phyloP scores from a whole-genome alignment of 2,329 filamentous ascomycete genomes.

The Trichoderma semiorbis region DNA sequence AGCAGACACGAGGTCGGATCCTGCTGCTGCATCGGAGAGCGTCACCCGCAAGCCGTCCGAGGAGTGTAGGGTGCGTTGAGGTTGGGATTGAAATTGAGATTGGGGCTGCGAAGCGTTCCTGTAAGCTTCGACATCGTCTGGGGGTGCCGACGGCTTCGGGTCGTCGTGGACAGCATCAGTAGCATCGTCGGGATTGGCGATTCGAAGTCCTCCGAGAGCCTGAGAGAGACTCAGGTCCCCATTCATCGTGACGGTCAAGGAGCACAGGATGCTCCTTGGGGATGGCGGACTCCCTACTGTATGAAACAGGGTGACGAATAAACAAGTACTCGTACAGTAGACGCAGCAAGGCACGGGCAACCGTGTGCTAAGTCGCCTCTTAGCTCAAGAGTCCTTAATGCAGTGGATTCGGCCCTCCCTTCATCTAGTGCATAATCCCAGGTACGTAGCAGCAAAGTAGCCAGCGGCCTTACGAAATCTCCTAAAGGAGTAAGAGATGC shows the following conservation, averaged over 20 bases:
- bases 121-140: constrained; percentile 21
- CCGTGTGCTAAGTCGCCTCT: constrained; percentile 9
- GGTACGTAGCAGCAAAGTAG: background rate
- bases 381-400: constrained; percentile 2
- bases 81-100: background rate
- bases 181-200: constrained; percentile 89
- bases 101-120: constrained; percentile 20
- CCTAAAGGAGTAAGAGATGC: background rate
- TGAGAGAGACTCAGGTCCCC: constrained; percentile 89
- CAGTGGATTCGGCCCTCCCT: constrained; percentile 5
- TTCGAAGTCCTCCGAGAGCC: constrained; percentile 88
- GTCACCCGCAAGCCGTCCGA: constrained; percentile 10
- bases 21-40: constrained; percentile 22
- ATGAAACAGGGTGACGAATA: constrained; percentile 18
- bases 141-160: constrained; percentile 18
- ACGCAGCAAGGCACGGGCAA: constrained; percentile 6
- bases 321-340: constrained; percentile 5
- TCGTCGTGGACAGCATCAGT: constrained; percentile 34
- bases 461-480: background rate
- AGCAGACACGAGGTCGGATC: constrained; percentile 43
- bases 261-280: constrained; percentile 18
- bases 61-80: constrained; percentile 19
- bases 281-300: constrained; percentile 17
- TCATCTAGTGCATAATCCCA: constrained; percentile 4
- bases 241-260: constrained; percentile 61